Evolutionary conservation across 169 alveolate species (phyloP).

Genomic region (Plasmodium gallinaceum): DNA sequence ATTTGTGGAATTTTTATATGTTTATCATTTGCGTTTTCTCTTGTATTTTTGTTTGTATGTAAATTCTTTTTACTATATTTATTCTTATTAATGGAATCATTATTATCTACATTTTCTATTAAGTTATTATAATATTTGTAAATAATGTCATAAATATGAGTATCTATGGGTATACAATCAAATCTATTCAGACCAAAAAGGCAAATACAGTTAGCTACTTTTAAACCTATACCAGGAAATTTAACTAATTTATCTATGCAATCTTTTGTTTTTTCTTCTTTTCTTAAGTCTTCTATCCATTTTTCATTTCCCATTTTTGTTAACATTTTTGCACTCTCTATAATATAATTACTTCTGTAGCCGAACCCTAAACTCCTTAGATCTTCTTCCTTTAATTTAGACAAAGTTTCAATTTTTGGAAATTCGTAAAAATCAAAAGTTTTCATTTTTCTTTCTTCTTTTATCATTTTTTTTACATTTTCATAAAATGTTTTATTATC

Average conservation of each 20-base stretch:
- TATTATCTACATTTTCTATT: slow-evolving; percentile 5
- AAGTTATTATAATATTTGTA: slow-evolving; percentile 51
- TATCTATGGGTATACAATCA: slow-evolving; percentile 93
- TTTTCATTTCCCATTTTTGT: slow-evolving; percentile 67
- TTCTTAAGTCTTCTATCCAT: slow-evolving; percentile 73
- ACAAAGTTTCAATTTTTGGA: slow-evolving; percentile 77
- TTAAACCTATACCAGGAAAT: slow-evolving; percentile 92
- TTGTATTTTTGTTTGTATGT: neutral
- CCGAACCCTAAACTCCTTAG: slow-evolving; percentile 81
- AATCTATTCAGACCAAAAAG: slow-evolving; percentile 89
- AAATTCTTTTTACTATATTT: neutral
- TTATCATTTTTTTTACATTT: slow-evolving; percentile 25
- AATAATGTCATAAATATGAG: slow-evolving; percentile 86
- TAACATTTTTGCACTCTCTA: slow-evolving; percentile 76
- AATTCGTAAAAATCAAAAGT: slow-evolving; percentile 77
- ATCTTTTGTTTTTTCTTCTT: slow-evolving; percentile 35
- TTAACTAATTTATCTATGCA: slow-evolving; percentile 62
- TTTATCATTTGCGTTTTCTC: neutral
- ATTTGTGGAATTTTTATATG: neutral
- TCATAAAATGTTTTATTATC: slow-evolving; percentile 62
- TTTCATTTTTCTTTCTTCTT: slow-evolving; percentile 42
- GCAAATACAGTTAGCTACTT: slow-evolving; percentile 94
- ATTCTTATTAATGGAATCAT: neutral
- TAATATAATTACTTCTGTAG: slow-evolving; percentile 79
- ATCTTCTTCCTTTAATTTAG: slow-evolving; percentile 55